Conservation (phyloP, 2,329 filamentous ascomycete species). For the Tothia fuscella region DNA sequence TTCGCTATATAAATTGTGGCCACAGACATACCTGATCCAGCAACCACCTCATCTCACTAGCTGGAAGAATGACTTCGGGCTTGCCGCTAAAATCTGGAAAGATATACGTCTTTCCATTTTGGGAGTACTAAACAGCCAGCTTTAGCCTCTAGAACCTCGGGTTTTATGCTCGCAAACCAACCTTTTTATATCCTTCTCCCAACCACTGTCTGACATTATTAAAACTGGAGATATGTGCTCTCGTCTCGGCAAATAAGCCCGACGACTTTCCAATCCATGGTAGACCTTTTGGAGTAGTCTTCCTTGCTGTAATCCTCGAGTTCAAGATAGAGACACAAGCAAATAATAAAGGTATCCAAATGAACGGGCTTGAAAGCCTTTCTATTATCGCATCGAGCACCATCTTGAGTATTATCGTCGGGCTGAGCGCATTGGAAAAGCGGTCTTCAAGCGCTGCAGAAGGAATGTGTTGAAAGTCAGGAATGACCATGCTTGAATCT, state of each 20-base stretch:
- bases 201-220: background rate
- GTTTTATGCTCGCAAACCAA: background rate
- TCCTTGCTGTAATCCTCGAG: background rate
- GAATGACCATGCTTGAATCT: slow-evolving; percentile 3
- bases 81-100: slow-evolving; percentile 5
- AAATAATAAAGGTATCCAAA: slow-evolving; percentile 1
- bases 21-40: slow-evolving; percentile 20
- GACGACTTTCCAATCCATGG: slow-evolving; percentile 7
- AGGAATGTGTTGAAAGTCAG: background rate
- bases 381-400: background rate
- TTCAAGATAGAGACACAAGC: background rate
- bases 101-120: slow-evolving; percentile 3
- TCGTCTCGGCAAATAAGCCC: slow-evolving; percentile 5
- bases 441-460: background rate
- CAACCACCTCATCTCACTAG: slow-evolving; percentile 27
- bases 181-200: slow-evolving; percentile 8
- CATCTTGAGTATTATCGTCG: slow-evolving; percentile 1
- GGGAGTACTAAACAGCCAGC: slow-evolving; percentile 1
- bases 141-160: background rate
- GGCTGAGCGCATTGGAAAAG: background rate
- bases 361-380: background rate
- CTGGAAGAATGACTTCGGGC: slow-evolving; percentile 24
- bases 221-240: slow-evolving; percentile 5
- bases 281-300: background rate
- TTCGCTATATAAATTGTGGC: background rate